Evolutionary conservation across 1,139 yeast species (phyloP), one percentile per base, ranked within the genome.

Genomic region (Komagataea norvegica): DNA sequence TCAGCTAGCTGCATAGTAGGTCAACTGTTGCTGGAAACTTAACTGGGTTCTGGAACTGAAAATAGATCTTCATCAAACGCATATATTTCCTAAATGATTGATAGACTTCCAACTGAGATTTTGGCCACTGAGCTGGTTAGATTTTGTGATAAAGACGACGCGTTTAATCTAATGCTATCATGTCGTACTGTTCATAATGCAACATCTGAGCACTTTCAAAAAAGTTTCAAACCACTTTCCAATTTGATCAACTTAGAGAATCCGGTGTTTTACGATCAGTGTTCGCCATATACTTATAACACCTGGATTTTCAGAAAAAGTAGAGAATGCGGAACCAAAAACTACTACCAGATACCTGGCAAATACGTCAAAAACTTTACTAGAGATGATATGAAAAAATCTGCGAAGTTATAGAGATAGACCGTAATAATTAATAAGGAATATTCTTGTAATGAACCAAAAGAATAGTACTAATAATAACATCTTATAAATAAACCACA

Each of bases 41-140:
- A n/a, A n/a, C n/a, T n/a, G n/a, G n/a, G n/a, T n/a, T n/a, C n/a
- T n/a, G n/a, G n/a, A n/a, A n/a, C n/a, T n/a, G n/a, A n/a, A n/a
- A n/a, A n/a, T n/a, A n/a, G n/a, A n/a, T n/a, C n/a, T n/a, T n/a
- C n/a, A n/a, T n/a, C n/a, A n/a, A n/a, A n/a, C n/a, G n/a, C n/a
- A n/a, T n/a, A n/a, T n/a, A n/a, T n/a, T n/a, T n/a, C n/a, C n/a
- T n/a, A 17, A 6, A 48, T 49, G 54, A 41, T 50, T 1, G 52
- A 48, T 32, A 47, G 34, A 31, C 39, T 50, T 2, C 54, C 54
- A 18, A 43, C 39, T 3, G 54, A 50, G 34, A 33, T 50, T 17
- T 25, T 50, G 11, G 41, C 45, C 3, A 37, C 41, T 23, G 52
- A 46, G 24, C 37, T 50, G 9, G 33, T 43, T 13, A 40, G 37